Evolutionary conservation across 2,329 filamentous ascomycete species (phyloP).

Genomic region (Plenodomus tracheiphilus): DNA sequence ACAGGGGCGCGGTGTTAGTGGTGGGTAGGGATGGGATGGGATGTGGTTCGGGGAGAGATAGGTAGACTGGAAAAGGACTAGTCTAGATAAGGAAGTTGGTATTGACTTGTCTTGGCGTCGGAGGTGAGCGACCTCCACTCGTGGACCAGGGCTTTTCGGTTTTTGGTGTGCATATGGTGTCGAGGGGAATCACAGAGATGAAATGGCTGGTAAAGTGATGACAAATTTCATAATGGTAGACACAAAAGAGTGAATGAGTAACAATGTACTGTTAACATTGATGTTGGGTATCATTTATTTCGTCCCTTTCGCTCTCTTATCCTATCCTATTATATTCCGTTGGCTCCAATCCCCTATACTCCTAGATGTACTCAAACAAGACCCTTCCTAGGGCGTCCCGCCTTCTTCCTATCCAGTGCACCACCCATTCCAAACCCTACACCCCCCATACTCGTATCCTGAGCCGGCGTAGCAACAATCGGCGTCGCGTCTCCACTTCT

Average conservation of each 20-base stretch:
- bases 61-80: neutral
- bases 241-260: too few species aligned
- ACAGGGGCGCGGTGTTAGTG: neutral
- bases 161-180: too few species aligned
- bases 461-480: conserved; percentile 17
- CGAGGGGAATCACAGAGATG: too few species aligned
- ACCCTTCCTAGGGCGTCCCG: conserved; percentile 31
- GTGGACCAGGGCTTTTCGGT: too few species aligned
- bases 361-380: conserved; percentile 8
- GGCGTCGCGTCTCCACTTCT: conserved; percentile 28
- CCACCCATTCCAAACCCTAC: conserved; percentile 3
- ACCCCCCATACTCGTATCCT: conserved; percentile 20
- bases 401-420: conserved; percentile 26
- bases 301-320: too few species aligned
- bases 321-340: too few species aligned
- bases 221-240: too few species aligned
- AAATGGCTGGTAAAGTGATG: too few species aligned
- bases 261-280: too few species aligned
- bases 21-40: neutral
- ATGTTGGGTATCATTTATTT: conserved; percentile 19
- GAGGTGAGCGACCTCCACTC: too few species aligned
- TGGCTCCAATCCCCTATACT: neutral
- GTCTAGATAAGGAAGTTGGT: neutral
- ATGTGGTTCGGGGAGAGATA: neutral
- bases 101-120: neutral